These are phyloP conservation scores for Fonsecaea nubica DNA, from an alignment of 2,329 filamentous ascomycete genomes.

Conservation along the genomic window DNA sequence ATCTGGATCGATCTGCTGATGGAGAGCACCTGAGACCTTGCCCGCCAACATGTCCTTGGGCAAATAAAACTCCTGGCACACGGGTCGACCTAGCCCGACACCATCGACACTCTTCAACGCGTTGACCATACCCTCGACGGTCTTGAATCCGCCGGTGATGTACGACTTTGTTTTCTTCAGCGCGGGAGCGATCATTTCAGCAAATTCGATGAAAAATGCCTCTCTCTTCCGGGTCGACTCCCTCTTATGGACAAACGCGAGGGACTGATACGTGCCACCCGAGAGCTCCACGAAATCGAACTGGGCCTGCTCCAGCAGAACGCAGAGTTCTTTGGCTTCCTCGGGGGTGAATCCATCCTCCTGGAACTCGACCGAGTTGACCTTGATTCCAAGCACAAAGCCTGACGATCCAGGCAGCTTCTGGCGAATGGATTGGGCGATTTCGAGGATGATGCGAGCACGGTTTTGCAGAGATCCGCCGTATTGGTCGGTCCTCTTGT, in stretches of 20 bases:
- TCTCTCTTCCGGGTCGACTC: slow-evolving; percentile 64
- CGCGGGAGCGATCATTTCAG: slow-evolving; percentile 58
- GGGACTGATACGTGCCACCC: slow-evolving; percentile 65
- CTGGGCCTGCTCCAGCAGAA: slow-evolving; percentile 43
- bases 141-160: slow-evolving; percentile 65
- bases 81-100: slow-evolving; percentile 62
- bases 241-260: slow-evolving; percentile 59
- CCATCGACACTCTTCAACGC: slow-evolving; percentile 65
- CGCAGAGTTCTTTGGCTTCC: slow-evolving; percentile 56
- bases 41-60: slow-evolving; percentile 43
- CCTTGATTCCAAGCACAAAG: slow-evolving; percentile 63
- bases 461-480: slow-evolving; percentile 72
- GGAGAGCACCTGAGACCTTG: slow-evolving; percentile 56
- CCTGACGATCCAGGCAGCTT: slow-evolving; percentile 32
- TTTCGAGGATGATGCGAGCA: slow-evolving; percentile 65
- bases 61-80: slow-evolving; percentile 57
- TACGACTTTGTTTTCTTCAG: slow-evolving; percentile 63
- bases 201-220: slow-evolving; percentile 67
- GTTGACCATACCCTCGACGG: slow-evolving; percentile 63
- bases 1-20: slow-evolving; percentile 56
- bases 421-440: slow-evolving; percentile 49
- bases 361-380: slow-evolving; percentile 64
- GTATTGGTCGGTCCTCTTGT: slow-evolving; percentile 68
- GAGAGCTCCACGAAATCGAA: slow-evolving; percentile 63
- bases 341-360: slow-evolving; percentile 52